A percentile compares a stretch with the other conserved stretches of the same genome.
Evolutionary conservation across 805 yeast species (phyloP).

Genomic region (Wickerhamiella siamensis): DNA sequence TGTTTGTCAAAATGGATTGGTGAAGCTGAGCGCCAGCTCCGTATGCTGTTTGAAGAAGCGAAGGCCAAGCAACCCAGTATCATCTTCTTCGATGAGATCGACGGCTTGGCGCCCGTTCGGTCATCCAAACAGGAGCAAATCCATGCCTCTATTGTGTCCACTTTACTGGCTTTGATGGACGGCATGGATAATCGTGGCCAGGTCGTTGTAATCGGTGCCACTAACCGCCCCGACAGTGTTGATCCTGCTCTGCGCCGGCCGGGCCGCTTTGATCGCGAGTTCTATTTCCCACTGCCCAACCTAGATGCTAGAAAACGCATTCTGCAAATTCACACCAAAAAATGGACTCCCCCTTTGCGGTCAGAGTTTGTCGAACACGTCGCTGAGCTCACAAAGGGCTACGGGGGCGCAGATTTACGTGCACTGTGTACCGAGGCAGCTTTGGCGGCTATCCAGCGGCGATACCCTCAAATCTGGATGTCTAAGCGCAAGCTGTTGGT

Average conservation of each 20-base stretch:
- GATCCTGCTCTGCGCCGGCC: conserved; percentile 97
- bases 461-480: conserved; percentile 82
- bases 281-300: conserved; percentile 90
- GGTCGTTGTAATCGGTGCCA: conserved; percentile 95
- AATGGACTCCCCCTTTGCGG: conserved; percentile 69
- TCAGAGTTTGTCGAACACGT: conserved; percentile 45
- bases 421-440: conserved; percentile 96
- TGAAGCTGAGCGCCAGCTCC: conserved; percentile 89
- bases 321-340: conserved; percentile 68
- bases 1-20: conserved; percentile 97
- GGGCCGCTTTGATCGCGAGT: conserved; percentile 93
- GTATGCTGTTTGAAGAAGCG: conserved; percentile 89
- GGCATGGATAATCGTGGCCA: conserved; percentile 99
- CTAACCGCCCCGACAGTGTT: conserved; percentile 95
- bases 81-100: conserved; percentile 94
- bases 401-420: conserved; percentile 93
- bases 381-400: conserved; percentile 79
- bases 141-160: conserved; percentile 93
- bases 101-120: conserved; percentile 95
- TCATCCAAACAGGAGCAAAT: conserved; percentile 96
- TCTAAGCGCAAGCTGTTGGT: conserved; percentile 59
- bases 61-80: conserved; percentile 90
- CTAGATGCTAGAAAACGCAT: conserved; percentile 63
- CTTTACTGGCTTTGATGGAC: conserved; percentile 90
- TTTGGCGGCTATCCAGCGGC: conserved; percentile 74